Conservation (phyloP, 73 alveolate species). For the Stentor coeruleus region DNA sequence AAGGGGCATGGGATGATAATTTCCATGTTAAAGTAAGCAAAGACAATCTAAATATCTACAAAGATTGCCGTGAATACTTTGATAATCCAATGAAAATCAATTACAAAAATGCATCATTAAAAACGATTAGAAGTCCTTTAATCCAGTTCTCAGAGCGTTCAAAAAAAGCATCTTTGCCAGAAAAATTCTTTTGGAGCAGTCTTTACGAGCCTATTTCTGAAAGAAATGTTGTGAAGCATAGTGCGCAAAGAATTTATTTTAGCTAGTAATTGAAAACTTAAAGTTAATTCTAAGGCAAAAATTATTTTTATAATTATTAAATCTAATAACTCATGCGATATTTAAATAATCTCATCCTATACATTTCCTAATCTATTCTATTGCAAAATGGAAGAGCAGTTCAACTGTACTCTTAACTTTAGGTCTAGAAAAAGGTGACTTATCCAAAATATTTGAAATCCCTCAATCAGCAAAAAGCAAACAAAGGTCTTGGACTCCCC, state of each 20-base stretch:
- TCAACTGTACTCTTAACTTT: too few species aligned
- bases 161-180: background rate
- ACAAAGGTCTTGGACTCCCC: background rate
- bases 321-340: too few species aligned
- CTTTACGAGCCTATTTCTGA: background rate
- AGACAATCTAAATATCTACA: background rate
- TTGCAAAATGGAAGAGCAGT: too few species aligned
- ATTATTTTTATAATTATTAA: too few species aligned
- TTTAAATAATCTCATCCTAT: too few species aligned
- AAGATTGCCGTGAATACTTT: background rate
- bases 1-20: background rate
- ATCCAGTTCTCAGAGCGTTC: background rate
- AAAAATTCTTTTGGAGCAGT: background rate
- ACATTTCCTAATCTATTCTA: too few species aligned
- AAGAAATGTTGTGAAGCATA: background rate
- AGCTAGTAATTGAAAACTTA: too few species aligned
- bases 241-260: background rate
- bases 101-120: too few species aligned
- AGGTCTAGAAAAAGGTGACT: too few species aligned
- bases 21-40: background rate
- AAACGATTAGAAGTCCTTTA: background rate
- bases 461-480: background rate
- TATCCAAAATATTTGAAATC: too few species aligned
- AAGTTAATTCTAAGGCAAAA: too few species aligned
- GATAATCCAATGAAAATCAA: background rate